A percentile compares a stretch with the other conserved stretches of the same genome.
These are phyloP conservation scores for Lachnellula suecica DNA, from an alignment of 2,329 filamentous ascomycete species.

Conservation along the genomic window DNA sequence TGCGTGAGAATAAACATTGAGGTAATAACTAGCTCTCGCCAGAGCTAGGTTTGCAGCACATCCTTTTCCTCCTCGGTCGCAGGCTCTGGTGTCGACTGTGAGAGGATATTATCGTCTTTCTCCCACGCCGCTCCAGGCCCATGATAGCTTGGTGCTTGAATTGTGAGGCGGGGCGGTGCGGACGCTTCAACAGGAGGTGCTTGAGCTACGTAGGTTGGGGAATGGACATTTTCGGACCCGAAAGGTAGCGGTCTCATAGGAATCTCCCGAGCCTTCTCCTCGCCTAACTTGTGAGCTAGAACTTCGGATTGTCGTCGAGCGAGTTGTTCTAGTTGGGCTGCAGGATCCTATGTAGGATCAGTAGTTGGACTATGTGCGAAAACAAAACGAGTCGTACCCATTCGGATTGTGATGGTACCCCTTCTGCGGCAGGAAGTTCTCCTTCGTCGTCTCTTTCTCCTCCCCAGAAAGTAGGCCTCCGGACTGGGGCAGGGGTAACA, in stretches of 20 bases:
- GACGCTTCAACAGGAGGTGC: constrained; percentile 27
- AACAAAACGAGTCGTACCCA: constrained; percentile 77
- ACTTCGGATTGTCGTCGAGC: constrained; percentile 64
- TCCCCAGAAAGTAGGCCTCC: constrained; percentile 67
- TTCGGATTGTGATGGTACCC: constrained; percentile 82
- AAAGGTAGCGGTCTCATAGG: constrained; percentile 51
- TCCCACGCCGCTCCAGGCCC: constrained; percentile 53
- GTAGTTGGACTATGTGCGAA: constrained; percentile 37
- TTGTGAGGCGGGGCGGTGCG: constrained; percentile 25
- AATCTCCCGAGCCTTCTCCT: constrained; percentile 38
- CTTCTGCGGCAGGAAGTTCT: constrained; percentile 72
- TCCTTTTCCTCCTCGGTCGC: constrained; percentile 34
- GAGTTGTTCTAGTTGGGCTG: constrained; percentile 67
- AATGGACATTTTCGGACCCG: constrained; percentile 48
- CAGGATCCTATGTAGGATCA: constrained; percentile 60
- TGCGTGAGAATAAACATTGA: constrained; percentile 12
- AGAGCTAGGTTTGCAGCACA: constrained; percentile 26
- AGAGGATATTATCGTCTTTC: constrained; percentile 45
- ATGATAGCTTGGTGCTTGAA: constrained; percentile 46
- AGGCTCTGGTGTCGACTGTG: constrained; percentile 35
- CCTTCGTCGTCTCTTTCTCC: constrained; percentile 47
- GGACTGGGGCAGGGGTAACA: constrained; percentile 83
- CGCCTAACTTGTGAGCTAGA: constrained; percentile 53
- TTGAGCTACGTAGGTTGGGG: constrained; percentile 45
- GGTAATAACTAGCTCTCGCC: too few relatives aligned